Conservation (phyloP, 495 filamentous ascomycete species). For the Acidiella bohemica region DNA sequence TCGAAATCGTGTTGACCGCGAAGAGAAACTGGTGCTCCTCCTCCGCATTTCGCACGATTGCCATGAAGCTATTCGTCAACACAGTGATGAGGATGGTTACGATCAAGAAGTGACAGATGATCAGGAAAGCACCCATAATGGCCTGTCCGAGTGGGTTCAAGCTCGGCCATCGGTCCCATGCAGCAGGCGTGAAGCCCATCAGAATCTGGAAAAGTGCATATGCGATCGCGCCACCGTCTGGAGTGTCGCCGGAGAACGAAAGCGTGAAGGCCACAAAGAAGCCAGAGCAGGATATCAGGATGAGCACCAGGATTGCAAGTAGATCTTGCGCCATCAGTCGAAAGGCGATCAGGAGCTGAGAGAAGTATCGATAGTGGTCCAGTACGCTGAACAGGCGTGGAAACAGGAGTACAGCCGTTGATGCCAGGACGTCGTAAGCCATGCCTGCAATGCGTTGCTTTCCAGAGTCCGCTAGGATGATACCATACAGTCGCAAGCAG, state of each 20-base stretch:
- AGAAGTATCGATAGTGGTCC: constrained; percentile 91
- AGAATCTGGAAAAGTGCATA: constrained; percentile 85
- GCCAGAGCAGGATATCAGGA: constrained; percentile 74
- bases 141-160: constrained; percentile 66
- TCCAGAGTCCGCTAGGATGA: constrained; percentile 56
- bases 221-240: constrained; percentile 52
- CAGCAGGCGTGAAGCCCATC: constrained; percentile 74
- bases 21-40: constrained; percentile 91
- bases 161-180: constrained; percentile 58
- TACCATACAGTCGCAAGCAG: constrained; percentile 71
- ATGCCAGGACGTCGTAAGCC: constrained; percentile 82
- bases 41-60: constrained; percentile 78
- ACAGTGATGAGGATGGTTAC: constrained; percentile 88
- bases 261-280: constrained; percentile 90
- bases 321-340: constrained; percentile 84
- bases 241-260: constrained; percentile 53
- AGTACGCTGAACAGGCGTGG: constrained; percentile 82
- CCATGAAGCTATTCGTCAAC: constrained; percentile 86
- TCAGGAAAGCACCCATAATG: constrained; percentile 66
- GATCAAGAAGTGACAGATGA: constrained; percentile 91
- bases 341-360: constrained; percentile 83
- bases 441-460: constrained; percentile 54
- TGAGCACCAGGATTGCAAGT: constrained; percentile 65
- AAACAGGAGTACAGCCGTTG: constrained; percentile 77
- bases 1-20: constrained; percentile 84